Conservation (phyloP, 2,329 filamentous ascomycete genomes). For the Erysiphe pulchra region DNA sequence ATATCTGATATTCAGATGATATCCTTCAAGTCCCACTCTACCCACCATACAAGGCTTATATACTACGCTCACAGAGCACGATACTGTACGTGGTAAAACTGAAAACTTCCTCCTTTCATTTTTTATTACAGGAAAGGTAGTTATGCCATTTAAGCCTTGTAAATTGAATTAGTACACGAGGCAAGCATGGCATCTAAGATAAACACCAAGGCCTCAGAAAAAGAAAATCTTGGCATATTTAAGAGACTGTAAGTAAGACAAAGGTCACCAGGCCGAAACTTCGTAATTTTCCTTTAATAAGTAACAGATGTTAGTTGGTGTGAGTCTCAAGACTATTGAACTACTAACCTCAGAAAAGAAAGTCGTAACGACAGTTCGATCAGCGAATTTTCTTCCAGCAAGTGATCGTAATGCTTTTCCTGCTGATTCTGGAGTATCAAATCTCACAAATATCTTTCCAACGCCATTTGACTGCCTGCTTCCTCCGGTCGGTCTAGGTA, state of each 20-base stretch:
- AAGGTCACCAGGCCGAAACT: conserved; percentile 14
- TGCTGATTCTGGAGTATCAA: conserved; percentile 49
- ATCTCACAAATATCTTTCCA: conserved; percentile 96
- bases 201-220: neutral
- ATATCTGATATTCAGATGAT: too few species aligned
- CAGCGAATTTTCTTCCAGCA: conserved; percentile 84
- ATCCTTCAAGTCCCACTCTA: too few species aligned
- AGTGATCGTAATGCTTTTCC: conserved; percentile 70
- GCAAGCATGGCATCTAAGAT: neutral
- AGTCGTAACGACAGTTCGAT: conserved; percentile 86
- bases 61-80: too few species aligned
- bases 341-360: conserved; percentile 69
- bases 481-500: conserved; percentile 64
- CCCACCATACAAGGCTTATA: too few species aligned
- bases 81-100: too few species aligned
- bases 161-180: neutral
- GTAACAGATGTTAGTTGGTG: conserved; percentile 12
- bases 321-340: neutral
- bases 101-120: too few species aligned
- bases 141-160: too few species aligned
- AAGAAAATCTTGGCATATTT: neutral
- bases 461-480: conserved; percentile 69
- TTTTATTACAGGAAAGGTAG: too few species aligned
- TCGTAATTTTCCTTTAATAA: conserved; percentile 65
- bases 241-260: neutral